Evolutionary conservation across 805 yeast genomes (phyloP).

Genomic region (Candida cerambycidarum): DNA sequence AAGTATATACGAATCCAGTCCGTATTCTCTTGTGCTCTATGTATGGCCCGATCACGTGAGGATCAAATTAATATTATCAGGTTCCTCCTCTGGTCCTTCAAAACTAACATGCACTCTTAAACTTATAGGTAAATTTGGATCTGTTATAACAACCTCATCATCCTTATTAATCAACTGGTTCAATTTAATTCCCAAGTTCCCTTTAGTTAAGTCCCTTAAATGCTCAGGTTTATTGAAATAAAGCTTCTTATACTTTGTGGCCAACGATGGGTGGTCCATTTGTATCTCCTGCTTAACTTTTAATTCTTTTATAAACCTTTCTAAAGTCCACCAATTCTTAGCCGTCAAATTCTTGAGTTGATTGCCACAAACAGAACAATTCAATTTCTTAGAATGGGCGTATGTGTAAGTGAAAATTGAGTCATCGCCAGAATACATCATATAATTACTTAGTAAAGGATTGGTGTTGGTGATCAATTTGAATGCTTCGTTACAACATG

Average conservation of each 20-base stretch:
- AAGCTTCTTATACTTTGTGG: conserved; percentile 38
- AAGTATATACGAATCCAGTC: not conserved
- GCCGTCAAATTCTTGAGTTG: conserved; percentile 22
- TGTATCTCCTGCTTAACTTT: conserved; percentile 29
- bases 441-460: conserved; percentile 69
- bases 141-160: conserved; percentile 56
- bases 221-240: conserved; percentile 49
- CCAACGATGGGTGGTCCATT: conserved; percentile 46
- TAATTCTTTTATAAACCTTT: conserved; percentile 44
- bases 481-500: conserved; percentile 83
- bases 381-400: conserved; percentile 54
- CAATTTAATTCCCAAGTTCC: conserved; percentile 39
- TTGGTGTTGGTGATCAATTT: conserved; percentile 71
- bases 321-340: conserved; percentile 35
- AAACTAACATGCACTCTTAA: conserved; percentile 25
- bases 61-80: conserved; percentile 17
- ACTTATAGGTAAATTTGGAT: conserved; percentile 50
- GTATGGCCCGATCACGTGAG: conserved; percentile 9
- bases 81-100: conserved; percentile 25
- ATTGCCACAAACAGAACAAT: conserved; percentile 78
- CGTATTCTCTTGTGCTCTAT: not conserved
- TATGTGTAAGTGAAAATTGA: conserved; percentile 77
- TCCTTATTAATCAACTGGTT: conserved; percentile 37
- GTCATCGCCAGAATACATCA: conserved; percentile 84
- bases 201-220: conserved; percentile 45